Evolutionary conservation across 2,329 filamentous ascomycete species (phyloP).

Genomic region (Coniochaeta ligniaria): DNA sequence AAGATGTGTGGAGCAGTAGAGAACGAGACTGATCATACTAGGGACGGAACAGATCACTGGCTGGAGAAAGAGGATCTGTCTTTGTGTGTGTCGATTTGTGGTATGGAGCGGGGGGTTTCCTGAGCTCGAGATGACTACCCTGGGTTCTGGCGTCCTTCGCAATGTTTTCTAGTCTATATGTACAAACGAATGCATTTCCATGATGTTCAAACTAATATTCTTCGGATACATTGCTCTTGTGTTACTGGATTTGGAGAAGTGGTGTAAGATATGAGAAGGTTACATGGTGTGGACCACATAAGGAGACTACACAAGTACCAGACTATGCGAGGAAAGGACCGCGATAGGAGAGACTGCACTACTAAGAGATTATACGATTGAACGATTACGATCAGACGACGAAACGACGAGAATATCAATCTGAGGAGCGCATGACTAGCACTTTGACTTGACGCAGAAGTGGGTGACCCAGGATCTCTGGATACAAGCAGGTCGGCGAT

Average conservation of each 20-base stretch:
- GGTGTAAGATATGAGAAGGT: too few species aligned
- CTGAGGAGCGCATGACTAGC: too few species aligned
- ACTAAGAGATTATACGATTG: neutral
- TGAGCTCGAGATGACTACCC: neutral
- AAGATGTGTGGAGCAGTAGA: neutral
- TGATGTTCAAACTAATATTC: neutral
- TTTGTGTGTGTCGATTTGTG: neutral
- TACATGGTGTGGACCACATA: too few species aligned
- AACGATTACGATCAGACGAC: neutral
- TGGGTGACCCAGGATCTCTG: too few species aligned
- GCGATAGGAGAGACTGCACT: neutral
- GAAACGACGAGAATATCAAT: too few species aligned
- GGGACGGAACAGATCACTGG: neutral
- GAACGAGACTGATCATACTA: neutral
- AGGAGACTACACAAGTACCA: too few species aligned
- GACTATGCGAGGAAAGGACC: neutral
- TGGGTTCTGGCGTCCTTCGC: neutral
- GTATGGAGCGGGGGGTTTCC: neutral
- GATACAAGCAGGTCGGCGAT: too few species aligned
- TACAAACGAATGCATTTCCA: slow-evolving; percentile 1
- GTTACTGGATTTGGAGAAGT: too few species aligned
- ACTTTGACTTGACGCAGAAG: too few species aligned
- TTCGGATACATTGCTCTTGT: neutral
- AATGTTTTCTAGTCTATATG: neutral
- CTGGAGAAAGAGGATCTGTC: neutral